Percentiles rank a stretch among this genome's conserved stretches.
These are phyloP conservation scores for Penicillium argentinense DNA, from an alignment of 495 filamentous ascomycete species.

Conservation along the genomic window DNA sequence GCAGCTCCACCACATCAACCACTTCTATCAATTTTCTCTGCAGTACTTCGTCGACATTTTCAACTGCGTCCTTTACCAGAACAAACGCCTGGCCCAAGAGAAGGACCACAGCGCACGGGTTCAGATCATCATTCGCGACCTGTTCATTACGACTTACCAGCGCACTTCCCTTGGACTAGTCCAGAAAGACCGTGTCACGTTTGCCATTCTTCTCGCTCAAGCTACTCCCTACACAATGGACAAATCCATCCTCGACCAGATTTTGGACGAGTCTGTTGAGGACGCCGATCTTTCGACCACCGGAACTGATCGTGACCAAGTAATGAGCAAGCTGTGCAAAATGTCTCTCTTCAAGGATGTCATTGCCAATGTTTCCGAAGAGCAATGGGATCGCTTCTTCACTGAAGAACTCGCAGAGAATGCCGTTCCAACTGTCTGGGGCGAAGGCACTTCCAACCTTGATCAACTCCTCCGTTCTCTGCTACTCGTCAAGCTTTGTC, in stretches of 20 bases:
- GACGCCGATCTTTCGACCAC: slow-evolving; percentile 77
- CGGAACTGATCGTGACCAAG: slow-evolving; percentile 61
- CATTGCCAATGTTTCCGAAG: slow-evolving; percentile 57
- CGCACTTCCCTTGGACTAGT: slow-evolving; percentile 88
- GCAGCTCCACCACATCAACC: slow-evolving; percentile 96
- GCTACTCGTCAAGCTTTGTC: slow-evolving; percentile 88
- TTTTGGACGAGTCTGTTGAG: slow-evolving; percentile 75
- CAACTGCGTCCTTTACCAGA: slow-evolving; percentile 82
- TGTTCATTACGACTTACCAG: slow-evolving; percentile 90
- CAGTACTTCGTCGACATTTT: slow-evolving; percentile 99
- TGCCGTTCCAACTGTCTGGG: slow-evolving; percentile 76
- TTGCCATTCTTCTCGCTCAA: slow-evolving; percentile 95
- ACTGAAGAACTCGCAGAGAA: slow-evolving; percentile 86
- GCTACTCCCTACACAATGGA: slow-evolving; percentile 94
- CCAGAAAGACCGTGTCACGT: slow-evolving; percentile 89
- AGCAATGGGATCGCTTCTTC: slow-evolving; percentile 78
- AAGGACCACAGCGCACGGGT: slow-evolving; percentile 74
- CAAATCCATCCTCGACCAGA: slow-evolving; percentile 77
- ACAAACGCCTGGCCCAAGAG: slow-evolving; percentile 69
- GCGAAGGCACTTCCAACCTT: slow-evolving; percentile 57
- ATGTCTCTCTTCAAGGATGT: slow-evolving; percentile 73
- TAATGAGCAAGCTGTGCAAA: slow-evolving; percentile 64
- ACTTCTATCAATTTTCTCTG: slow-evolving; percentile 99
- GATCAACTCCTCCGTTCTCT: slow-evolving; percentile 83
- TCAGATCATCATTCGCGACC: slow-evolving; percentile 81